Base-by-base conservation (phyloP, 345 rosid genomes). In the Turnera subulata region DNA sequence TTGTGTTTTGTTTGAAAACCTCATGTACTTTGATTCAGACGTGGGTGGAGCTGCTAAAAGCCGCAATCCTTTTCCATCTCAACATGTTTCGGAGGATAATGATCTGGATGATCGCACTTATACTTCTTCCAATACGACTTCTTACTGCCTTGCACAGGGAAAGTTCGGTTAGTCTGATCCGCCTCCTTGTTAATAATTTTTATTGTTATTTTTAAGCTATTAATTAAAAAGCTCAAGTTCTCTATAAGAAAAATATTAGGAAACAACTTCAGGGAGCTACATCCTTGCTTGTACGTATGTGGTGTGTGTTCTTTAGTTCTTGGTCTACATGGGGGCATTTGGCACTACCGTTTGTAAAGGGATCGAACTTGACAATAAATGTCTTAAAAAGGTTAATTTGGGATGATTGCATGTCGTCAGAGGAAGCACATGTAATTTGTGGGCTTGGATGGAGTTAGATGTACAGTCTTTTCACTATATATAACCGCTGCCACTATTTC, bases 131-230 rank as follows among this genome's bases (percentile, higher is more conserved):
- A 2, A 9, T 65, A 12, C 82, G 86, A 6, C 43, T 91, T 53
- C 59, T 80, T 17, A 81, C 79, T 39, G 84, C 83, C 14, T 54
- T 88, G 52, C 80, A 70, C 35, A 73, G 86, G 59, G 95, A 88
- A 69, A 74, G 66, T 44, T 70, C 75, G 98, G 98, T 88, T 63
- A 22, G 88, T 80, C 38, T 40, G 59, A 14, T 15, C 12, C n/a
- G n/a, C n/a, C n/a, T n/a, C n/a, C n/a, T n/a, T n/a, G n/a, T n/a
- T n/a, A n/a, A n/a, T n/a, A n/a, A n/a, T n/a, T n/a, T n/a, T n/a
- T n/a, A n/a, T n/a, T n/a, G n/a, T n/a, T n/a, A n/a, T n/a, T n/a
- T n/a, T n/a, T n/a, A n/a, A n/a, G n/a, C n/a, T n/a, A n/a, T n/a
- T n/a, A n/a, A n/a, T n/a, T n/a, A n/a, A n/a, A n/a, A n/a, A n/a